Base-by-base conservation (phyloP, 306 rosid species). In the Dryas drummondii region DNA sequence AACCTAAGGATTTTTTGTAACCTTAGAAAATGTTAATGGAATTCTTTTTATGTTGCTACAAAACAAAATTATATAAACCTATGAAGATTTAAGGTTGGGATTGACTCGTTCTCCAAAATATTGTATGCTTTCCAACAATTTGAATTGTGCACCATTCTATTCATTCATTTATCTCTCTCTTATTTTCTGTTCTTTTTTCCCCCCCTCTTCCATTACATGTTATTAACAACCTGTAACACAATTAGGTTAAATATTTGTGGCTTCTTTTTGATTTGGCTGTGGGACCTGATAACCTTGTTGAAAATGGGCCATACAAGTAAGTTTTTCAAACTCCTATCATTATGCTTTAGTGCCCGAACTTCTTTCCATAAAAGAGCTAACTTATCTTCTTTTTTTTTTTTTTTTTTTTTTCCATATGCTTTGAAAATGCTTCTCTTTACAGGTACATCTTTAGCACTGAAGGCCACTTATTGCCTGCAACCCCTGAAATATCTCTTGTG, bases 301-400 rank as follows among this genome's bases (percentile, higher is more conserved):
- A 94, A 83, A 91, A 86, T 73, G 97, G 98, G 72, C 98, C 97
- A 55, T 90, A 94, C 97, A 94, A 85, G 98, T 94, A 75, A 88
- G 94, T 76, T 70, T 64, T 75, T 62, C 73, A 45, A 47, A 57
- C 78, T 68, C 54, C 65, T 52, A 44, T 27, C 54, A 55, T 27
- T 84, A 50, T 55, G 54, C 73, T 79, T 81, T 65, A 78, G 44
- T 75, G 67, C 50, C 37, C 40, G 47, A 53, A 74, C 68, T 52
- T 56, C 16, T 49, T 54, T 58, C 70, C 57, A 57, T n/a, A 76
- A 55, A 60, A 61, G 17, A 73, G 66, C 52, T 56, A 15, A 55
- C 16, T 73, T 22, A 63, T 8, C 26, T 41, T 8, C 26, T 41
- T 27, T 49, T 70, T 51, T 52, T 78, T 41, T 27, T 49, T 69